Conservation (phyloP, 2,329 filamentous ascomycete species). For the Monilinia aucupariae region DNA sequence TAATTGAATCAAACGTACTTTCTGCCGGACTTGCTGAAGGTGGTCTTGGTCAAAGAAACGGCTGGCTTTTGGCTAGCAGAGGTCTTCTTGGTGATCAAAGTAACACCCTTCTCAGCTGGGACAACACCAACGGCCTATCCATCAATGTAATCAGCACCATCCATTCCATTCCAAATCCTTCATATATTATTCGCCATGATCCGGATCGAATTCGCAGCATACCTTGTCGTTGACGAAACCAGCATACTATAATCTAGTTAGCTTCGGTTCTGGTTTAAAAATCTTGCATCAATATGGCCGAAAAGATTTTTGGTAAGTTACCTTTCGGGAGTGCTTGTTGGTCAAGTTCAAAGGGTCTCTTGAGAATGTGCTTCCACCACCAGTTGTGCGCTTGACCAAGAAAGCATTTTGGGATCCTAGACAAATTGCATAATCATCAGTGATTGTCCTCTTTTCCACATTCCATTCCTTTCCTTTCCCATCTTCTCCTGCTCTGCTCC, state of each 20-base stretch:
- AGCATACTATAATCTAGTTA: slow-evolving; percentile 59
- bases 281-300: background rate
- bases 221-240: slow-evolving; percentile 95
- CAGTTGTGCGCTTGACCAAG: slow-evolving; percentile 81
- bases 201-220: slow-evolving; percentile 34
- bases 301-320: slow-evolving; percentile 37
- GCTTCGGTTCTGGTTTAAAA: background rate
- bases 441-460: background rate
- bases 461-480: too few species aligned
- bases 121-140: slow-evolving; percentile 70
- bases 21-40: slow-evolving; percentile 69
- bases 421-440: slow-evolving; percentile 17
- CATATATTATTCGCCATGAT: background rate
- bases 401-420: slow-evolving; percentile 82
- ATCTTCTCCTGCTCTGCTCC: background rate
- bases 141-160: slow-evolving; percentile 22
- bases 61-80: slow-evolving; percentile 68
- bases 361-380: slow-evolving; percentile 83
- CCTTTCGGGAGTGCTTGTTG: slow-evolving; percentile 91
- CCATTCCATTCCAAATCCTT: slow-evolving; percentile 6
- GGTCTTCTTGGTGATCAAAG: slow-evolving; percentile 79
- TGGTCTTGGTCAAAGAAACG: slow-evolving; percentile 56
- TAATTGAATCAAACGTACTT: slow-evolving; percentile 55
- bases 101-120: slow-evolving; percentile 68
- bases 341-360: slow-evolving; percentile 88